Base-by-base conservation (phyloP, 2,329 filamentous ascomycete species). In the Macrophomina pseudophaseolina region DNA sequence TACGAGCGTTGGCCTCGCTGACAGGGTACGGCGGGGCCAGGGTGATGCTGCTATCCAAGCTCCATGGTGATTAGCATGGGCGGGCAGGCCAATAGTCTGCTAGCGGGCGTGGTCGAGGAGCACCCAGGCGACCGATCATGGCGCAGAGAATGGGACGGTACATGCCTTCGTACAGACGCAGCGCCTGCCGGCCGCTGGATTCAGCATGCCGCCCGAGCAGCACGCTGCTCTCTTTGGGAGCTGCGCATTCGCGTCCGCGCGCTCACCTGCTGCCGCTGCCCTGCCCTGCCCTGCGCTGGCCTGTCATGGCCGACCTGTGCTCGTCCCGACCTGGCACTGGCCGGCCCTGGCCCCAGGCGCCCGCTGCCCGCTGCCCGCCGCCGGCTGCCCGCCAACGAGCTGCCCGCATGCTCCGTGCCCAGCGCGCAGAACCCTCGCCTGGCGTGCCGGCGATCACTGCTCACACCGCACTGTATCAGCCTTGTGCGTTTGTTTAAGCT, bases 31-130 rank as follows among this genome's bases (percentile, higher is more conserved):
- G 56, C 32, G 58, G 58, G 58, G 58, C 58, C 58, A 62, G 58
- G 58, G 58, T 62, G 42, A 60, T 60, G 56, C 56, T 49, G 58
- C 58, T 62, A 62, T 62, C 58, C 58, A 62, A 62, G 44, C 56
- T 60, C 56, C 56, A 48, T 48, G 40, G 54, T 60, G 56, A 60
- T 60, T 60, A 60, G 56, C 56, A 59, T 38, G 54, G 38, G 42
- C 56, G 56, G 54, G 59, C 59, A 67, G 52, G 66, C 75, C 75
- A 77, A 76, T 77, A 66, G 38, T 38, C 56, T 60, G 42, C 40
- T 60, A 60, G 56, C 56, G 56, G 56, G 40, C 40, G 56, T 60
- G 56, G 56, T 60, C 56, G 56, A 60, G 56, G 56, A 60, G 56
- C 53, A 60, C 58, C 58, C 42, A 62, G 68, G 56, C 68, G 66